These are phyloP conservation scores for Penicillium argentinense DNA, from an alignment of 495 filamentous ascomycete genomes.

Conservation along the genomic window DNA sequence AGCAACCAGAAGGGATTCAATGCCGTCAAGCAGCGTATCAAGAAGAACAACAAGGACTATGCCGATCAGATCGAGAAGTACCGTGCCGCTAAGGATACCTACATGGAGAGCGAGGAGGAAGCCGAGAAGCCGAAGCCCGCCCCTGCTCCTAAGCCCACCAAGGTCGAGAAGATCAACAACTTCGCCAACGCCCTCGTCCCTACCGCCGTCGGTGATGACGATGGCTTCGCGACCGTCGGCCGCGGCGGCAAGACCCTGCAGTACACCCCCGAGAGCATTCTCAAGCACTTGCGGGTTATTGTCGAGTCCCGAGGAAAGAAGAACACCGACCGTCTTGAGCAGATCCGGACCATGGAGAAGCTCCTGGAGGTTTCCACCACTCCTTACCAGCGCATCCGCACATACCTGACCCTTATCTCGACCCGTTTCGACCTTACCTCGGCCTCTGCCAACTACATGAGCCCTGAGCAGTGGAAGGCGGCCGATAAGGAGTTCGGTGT, in stretches of 20 bases:
- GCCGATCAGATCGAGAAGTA: conserved; percentile 83
- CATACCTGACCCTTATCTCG: conserved; percentile 87
- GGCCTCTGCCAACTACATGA: conserved; percentile 81
- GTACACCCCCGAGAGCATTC: conserved; percentile 95
- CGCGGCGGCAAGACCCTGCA: conserved; percentile 81
- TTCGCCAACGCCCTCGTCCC: conserved; percentile 36
- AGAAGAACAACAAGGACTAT: conserved; percentile 98
- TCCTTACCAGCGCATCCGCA: conserved; percentile 92
- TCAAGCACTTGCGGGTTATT: conserved; percentile 92
- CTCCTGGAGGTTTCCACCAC: conserved; percentile 82
- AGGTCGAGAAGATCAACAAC: conserved; percentile 46
- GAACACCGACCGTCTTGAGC: conserved; percentile 93
- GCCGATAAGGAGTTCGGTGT: conserved; percentile 81
- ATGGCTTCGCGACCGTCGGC: conserved; percentile 83
- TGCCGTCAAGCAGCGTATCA: conserved; percentile 92
- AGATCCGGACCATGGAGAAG: conserved; percentile 97
- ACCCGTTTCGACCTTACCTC: conserved; percentile 92
- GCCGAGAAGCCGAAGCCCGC: conserved; percentile 54
- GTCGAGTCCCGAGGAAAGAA: conserved; percentile 96
- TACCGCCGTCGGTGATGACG: conserved; percentile 66
- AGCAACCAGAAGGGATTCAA: conserved; percentile 92
- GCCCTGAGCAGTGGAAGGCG: conserved; percentile 93
- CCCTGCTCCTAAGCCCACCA: conserved; percentile 34
- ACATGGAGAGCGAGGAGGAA: conserved; percentile 83
- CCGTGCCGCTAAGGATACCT: conserved; percentile 76